Conservation (phyloP, 2,329 filamentous ascomycete species). For the Trichoderma gracile region DNA sequence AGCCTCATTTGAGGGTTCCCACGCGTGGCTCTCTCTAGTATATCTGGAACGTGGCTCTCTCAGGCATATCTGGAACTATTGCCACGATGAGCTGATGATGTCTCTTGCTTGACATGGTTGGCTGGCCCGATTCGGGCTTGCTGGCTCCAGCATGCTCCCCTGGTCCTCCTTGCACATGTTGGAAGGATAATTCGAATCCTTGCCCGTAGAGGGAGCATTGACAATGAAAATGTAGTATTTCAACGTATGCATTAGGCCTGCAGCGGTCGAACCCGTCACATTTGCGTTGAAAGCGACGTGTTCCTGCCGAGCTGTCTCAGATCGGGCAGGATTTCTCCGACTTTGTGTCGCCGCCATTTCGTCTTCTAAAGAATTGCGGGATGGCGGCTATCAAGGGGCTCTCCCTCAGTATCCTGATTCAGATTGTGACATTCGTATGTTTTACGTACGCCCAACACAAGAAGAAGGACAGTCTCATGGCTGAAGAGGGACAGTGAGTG, state of each 20-base stretch:
- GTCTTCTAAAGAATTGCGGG: neutral
- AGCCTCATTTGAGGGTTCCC: neutral
- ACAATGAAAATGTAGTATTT: neutral
- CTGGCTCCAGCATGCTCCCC: neutral
- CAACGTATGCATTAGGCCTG: neutral
- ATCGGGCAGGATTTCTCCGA: neutral
- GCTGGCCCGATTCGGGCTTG: neutral
- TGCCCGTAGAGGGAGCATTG: neutral
- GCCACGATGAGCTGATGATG: neutral
- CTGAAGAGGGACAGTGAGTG: neutral
- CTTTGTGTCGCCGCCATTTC: neutral
- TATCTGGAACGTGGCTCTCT: neutral
- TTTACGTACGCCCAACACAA: neutral
- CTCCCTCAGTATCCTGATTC: neutral
- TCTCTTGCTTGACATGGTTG: neutral
- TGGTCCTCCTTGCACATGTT: neutral
- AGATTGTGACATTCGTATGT: neutral
- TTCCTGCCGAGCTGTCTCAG: neutral
- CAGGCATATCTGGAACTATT: neutral
- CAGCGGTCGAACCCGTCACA: neutral
- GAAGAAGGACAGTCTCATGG: neutral
- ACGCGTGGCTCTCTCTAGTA: neutral
- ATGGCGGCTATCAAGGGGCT: neutral
- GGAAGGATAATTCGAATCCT: neutral
- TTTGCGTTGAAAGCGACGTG: neutral